A percentile compares a stretch with the other conserved stretches of the same genome.
Evolutionary conservation across 768 basidiomycete genomes (phyloP).

Genomic region (Lentinula guzmanii): DNA sequence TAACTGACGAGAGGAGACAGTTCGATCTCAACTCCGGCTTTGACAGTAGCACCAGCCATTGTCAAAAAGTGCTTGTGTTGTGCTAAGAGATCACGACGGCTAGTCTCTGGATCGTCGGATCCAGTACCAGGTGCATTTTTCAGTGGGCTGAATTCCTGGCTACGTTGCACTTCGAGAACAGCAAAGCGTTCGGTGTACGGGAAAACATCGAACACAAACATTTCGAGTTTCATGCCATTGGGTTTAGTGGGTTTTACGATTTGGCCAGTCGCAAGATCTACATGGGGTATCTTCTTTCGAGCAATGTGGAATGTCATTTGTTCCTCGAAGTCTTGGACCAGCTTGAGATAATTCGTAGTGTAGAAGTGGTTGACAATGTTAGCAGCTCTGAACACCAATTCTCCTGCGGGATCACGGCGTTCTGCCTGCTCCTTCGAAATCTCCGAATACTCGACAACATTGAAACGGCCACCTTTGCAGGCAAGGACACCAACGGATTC

Average conservation of each 20-base stretch:
- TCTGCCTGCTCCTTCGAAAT: conserved; percentile 86
- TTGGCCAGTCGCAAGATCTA: conserved; percentile 65
- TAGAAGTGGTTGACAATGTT: conserved; percentile 99
- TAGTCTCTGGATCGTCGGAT: conserved; percentile 86
- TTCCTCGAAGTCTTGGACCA: conserved; percentile 75
- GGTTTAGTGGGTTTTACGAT: conserved; percentile 75
- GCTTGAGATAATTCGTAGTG: conserved; percentile 76
- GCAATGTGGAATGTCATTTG: conserved; percentile 97
- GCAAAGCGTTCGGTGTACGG: conserved; percentile 80
- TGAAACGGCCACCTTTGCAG: conserved; percentile 72
- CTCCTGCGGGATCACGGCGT: conserved; percentile 60
- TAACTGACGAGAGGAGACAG: conserved; percentile 86
- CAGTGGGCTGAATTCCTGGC: conserved; percentile 92
- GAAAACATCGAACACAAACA: conserved; percentile 99
- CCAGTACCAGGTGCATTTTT: conserved; percentile 96
- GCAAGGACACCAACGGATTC: conserved; percentile 97
- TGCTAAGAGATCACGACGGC: conserved; percentile 79
- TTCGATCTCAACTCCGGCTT: conserved; percentile 80
- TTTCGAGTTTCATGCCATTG: conserved; percentile 99
- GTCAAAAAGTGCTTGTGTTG: conserved; percentile 87
- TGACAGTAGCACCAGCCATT: conserved; percentile 66
- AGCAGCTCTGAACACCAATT: conserved; percentile 86
- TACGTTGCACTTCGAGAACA: conserved; percentile 82
- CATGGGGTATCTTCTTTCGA: conserved; percentile 90
- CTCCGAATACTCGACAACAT: conserved; percentile 97